phyloP scores from a whole-genome alignment of 2,329 filamentous ascomycete genomes.

The Xylaria arbuscula region DNA sequence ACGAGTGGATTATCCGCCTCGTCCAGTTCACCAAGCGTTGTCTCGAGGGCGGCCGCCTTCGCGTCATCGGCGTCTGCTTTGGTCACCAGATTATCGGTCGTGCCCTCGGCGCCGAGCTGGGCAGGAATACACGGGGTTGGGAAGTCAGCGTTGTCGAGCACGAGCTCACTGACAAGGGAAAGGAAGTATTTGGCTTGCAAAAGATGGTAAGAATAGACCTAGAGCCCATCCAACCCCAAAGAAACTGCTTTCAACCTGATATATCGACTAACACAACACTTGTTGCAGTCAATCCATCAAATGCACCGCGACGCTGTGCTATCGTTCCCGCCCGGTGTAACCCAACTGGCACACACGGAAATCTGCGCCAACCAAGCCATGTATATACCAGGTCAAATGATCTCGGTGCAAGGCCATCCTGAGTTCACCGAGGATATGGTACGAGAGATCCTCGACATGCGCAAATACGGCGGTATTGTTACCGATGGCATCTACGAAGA shows the following conservation, averaged over 20 bases:
- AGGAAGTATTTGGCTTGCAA: constrained; percentile 75
- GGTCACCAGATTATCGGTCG: constrained; percentile 87
- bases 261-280: constrained; percentile 22
- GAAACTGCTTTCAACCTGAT: constrained; percentile 6
- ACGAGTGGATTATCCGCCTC: constrained; percentile 80
- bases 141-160: constrained; percentile 81
- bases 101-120: constrained; percentile 75
- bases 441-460: constrained; percentile 71
- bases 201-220: constrained; percentile 58
- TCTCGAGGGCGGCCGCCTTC: constrained; percentile 70
- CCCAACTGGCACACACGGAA: constrained; percentile 72
- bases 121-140: constrained; percentile 76
- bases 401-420: constrained; percentile 87
- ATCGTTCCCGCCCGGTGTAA: constrained; percentile 69
- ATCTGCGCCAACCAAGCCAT: constrained; percentile 83
- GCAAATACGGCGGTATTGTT: constrained; percentile 76
- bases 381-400: constrained; percentile 72
- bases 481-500: constrained; percentile 74
- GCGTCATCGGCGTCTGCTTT: constrained; percentile 85
- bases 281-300: constrained; percentile 74
- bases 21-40: constrained; percentile 73
- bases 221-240: constrained; percentile 1
- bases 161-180: constrained; percentile 74
- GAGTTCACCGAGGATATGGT: constrained; percentile 82
- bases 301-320: constrained; percentile 86